Evolutionary conservation across 2,329 filamentous ascomycete genomes (phyloP).

Genomic region (Diaporthe batatas): DNA sequence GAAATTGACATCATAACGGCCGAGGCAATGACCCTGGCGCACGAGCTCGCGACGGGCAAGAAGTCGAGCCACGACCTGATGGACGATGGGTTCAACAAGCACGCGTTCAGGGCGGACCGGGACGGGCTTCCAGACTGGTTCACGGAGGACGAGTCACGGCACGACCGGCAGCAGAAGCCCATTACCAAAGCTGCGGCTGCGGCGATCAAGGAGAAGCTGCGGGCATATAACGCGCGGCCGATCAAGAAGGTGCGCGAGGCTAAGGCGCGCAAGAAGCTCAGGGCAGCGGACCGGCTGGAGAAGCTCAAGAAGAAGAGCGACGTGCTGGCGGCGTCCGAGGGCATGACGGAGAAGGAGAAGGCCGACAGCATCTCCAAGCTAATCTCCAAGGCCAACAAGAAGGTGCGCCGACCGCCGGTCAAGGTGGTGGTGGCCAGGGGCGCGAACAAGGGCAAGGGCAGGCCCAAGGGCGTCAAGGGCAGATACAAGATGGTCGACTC

Average conservation of each 20-base stretch:
- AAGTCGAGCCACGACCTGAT: constrained; percentile 83
- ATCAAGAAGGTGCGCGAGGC: constrained; percentile 99
- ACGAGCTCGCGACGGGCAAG: constrained; percentile 88
- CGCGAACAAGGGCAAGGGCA: constrained; percentile 50
- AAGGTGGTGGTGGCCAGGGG: constrained; percentile 92
- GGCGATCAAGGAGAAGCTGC: constrained; percentile 94
- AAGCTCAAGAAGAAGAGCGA: constrained; percentile 99
- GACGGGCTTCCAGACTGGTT: constrained; percentile 99
- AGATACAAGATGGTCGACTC: constrained; percentile 97
- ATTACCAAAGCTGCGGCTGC: constrained; percentile 89
- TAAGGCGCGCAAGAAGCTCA: constrained; percentile 96
- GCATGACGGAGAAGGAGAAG: constrained; percentile 96
- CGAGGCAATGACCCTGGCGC: constrained; percentile 97
- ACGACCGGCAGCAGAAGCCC: constrained; percentile 89
- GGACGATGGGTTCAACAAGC: constrained; percentile 95
- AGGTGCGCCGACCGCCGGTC: constrained; percentile 86
- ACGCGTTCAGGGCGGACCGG: constrained; percentile 83
- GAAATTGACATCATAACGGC: constrained; percentile 99
- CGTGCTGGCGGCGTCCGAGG: constrained; percentile 87
- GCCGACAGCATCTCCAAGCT: constrained; percentile 84
- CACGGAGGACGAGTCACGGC: constrained; percentile 87
- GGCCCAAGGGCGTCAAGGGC: constrained; percentile 42
- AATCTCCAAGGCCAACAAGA: constrained; percentile 84
- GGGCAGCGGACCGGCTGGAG: constrained; percentile 89
- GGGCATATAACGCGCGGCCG: constrained; percentile 92